Base-by-base conservation (phyloP, 768 basidiomycete species). In the Mycena kentingensis region DNA sequence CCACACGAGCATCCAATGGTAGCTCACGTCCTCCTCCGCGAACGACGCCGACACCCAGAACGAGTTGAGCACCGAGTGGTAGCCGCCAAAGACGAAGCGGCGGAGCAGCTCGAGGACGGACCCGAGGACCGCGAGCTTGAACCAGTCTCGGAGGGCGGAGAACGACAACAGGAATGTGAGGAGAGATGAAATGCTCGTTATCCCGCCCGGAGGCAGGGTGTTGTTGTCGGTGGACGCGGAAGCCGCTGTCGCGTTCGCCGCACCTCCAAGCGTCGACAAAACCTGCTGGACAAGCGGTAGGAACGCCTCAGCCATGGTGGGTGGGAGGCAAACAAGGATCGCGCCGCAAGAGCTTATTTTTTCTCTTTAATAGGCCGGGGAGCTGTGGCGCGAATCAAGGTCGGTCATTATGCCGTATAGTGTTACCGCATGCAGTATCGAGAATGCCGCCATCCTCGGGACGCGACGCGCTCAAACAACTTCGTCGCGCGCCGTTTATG, bases 1-100 rank as follows among this genome's bases (percentile, higher is more conserved):
- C 82, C 83, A 85, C 36, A 73, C 67, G 66, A 83, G 70, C 45
- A 85, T 73, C 84, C 83, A 86, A 2, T 72, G 43, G 26, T 68
- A 67, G 53, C 65, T 68, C 16, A 57, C 38, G 50, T 62, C 52
- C 25, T 61, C 41, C 18, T 76, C 72, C 1, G 80, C 76, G 47
- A 85, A 82, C 27, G 68, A 66, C 2, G 77, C 81, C 0, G 76
- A 78, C 35, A 85, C 63, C 64, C 77, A 79, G 61, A 82, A 76
- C 16, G 75, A 71, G 45, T 75, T 67, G 51, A 75, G 52, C 11
- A 76, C 32, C 22, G 61, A 64, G 15, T 61, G 21, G 69, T 80
- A 82, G 3, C 66, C 38, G 4, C 58, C 47, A 28, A 66, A 65
- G 15, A 74, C 58, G 8, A 73, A 42, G 16, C 80, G 75, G 8